Evolutionary conservation across 2,329 filamentous ascomycete species (phyloP).

Genomic region (Botrytis aclada): DNA sequence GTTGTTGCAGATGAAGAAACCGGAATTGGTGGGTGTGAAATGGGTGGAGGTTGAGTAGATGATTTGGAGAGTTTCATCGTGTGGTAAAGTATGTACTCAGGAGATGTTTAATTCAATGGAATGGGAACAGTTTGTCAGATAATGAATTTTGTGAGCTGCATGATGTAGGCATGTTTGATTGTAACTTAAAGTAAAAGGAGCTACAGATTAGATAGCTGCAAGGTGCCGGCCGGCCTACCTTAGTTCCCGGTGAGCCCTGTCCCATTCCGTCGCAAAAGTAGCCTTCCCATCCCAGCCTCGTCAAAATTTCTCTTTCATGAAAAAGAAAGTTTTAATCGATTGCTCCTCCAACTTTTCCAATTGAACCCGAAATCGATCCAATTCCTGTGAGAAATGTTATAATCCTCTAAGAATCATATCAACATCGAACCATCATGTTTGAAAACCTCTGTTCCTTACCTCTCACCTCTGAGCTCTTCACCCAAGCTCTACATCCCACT

Average conservation of each 20-base stretch:
- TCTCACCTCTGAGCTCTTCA: conserved; percentile 80
- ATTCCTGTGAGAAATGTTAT: neutral
- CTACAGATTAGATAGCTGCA: neutral
- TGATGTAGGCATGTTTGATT: neutral
- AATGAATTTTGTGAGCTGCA: neutral
- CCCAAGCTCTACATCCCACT: conserved; percentile 80
- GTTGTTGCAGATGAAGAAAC: conserved; percentile 6
- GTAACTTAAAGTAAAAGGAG: neutral
- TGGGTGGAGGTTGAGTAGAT: conserved; percentile 3
- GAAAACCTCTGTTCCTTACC: conserved; percentile 90
- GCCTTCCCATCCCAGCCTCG: conserved; percentile 12
- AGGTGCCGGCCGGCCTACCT: neutral
- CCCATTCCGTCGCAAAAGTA: neutral
- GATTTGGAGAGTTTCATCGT: neutral
- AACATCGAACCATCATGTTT: conserved; percentile 28
- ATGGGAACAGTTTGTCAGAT: neutral
- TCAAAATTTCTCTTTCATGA: conserved; percentile 16
- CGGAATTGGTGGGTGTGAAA: neutral
- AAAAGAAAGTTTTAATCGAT: neutral
- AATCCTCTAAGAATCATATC: neutral
- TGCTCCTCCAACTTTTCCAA: neutral
- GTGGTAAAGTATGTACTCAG: neutral
- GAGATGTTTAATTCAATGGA: neutral
- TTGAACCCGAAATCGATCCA: neutral
- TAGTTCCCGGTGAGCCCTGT: conserved; percentile 8